These are phyloP conservation scores for Stephania japonica DNA, from an alignment of 164 flowering plant genomes.

Conservation along the genomic window DNA sequence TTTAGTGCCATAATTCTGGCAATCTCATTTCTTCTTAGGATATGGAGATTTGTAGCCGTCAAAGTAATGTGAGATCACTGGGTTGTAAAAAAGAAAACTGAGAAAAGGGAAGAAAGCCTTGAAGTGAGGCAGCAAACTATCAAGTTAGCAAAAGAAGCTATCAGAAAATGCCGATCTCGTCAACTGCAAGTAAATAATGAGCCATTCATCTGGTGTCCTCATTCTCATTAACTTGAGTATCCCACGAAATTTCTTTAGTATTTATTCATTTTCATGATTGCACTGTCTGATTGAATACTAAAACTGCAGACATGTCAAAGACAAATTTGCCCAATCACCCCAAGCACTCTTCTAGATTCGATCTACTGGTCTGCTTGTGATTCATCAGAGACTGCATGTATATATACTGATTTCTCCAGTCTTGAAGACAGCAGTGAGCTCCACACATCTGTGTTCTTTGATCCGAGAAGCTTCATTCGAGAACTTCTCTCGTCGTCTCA, in stretches of 20 bases:
- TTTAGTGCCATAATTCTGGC: too few species aligned
- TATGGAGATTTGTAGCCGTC: conserved; percentile 16
- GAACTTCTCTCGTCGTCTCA: conserved; percentile 61
- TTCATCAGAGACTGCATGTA: conserved; percentile 69
- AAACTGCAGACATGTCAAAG: conserved; percentile 58
- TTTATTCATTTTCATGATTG: not conserved
- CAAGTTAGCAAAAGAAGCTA: conserved; percentile 57
- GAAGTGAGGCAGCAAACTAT: conserved; percentile 54
- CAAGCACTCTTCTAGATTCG: conserved; percentile 69
- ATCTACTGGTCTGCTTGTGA: conserved; percentile 93
- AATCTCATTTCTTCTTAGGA: too few species aligned
- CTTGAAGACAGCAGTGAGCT: conserved; percentile 39
- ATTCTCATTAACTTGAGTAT: not conserved
- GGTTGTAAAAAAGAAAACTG: conserved; percentile 1
- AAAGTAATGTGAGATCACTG: conserved; percentile 18
- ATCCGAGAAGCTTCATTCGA: conserved; percentile 60
- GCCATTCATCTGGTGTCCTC: not conserved
- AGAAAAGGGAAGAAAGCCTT: conserved; percentile 26
- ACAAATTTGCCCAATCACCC: conserved; percentile 68
- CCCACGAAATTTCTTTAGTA: not conserved
- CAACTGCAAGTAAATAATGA: conserved; percentile 57
- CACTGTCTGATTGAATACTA: not conserved
- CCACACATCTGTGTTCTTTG: conserved; percentile 38
- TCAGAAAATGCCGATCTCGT: conserved; percentile 64
- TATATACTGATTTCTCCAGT: conserved; percentile 58